Evolutionary conservation across 2,329 filamentous ascomycete genomes (phyloP), one percentile per base, ranked within the genome.

Genomic region (Talaromyces sp.): DNA sequence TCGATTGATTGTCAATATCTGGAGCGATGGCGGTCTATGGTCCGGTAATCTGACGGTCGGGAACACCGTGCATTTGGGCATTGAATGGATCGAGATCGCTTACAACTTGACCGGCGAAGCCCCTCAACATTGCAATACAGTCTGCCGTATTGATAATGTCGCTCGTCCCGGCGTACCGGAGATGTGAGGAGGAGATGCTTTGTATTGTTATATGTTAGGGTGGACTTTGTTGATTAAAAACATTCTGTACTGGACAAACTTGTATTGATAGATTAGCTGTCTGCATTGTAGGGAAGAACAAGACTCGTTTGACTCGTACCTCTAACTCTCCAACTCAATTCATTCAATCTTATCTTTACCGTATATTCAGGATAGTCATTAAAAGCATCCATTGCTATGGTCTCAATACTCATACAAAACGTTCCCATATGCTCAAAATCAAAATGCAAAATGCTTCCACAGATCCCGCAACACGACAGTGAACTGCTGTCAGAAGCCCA

Each of bases 21-120:
- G 77, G 77, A 79, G 76, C 60, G 73, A 79, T 63, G 77, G 77
- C 0, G 75, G 76, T 0, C 21, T 67, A 2, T 80, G 77, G 77
- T 76, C 76, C 0, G 77, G 77, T 2, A 76, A 78, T 61, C 72
- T 80, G 71, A 66, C 61, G 1, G 63, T 77, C 1, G 75, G 75
- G 0, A 69, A 74, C 11, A 73, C 70, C 59, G 75, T 77, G 2
- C 71, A 70, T 42, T 67, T 79, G 66, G 77, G 72, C 0, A 72
- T 79, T 16, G 76, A 79, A 60, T 79, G 75, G 70, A 75, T 80
- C 50, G 75, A 80, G 63, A 61, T 79, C 50, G 71, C 71, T 5
- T 79, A 76, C 64, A 80, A 80, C 58, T 61, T 69, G 9, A 73
- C 73, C 0, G 66, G 66, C 6, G 63, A 61, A 23, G 58, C 58